phyloP scores from a whole-genome alignment of 352 stramenopile species.

The Pythium vanterpoolii region DNA sequence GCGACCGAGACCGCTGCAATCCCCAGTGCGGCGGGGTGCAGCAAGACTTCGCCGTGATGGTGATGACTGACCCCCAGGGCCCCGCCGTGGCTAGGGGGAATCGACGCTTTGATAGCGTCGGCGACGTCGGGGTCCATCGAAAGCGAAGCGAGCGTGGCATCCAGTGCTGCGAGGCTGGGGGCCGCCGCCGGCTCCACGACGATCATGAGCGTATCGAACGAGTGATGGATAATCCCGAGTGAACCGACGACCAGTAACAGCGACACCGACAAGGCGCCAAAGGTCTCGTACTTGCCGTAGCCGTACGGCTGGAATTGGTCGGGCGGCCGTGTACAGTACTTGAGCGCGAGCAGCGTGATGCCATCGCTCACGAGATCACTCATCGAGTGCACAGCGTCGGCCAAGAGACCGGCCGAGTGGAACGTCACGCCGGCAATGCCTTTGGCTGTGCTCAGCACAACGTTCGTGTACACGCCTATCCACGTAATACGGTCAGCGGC shows the following conservation, averaged over 20 bases:
- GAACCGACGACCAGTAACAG: conserved; percentile 62
- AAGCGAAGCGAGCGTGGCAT: conserved; percentile 23
- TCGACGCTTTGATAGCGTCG: conserved; percentile 35
- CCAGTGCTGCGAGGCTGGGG: conserved; percentile 19
- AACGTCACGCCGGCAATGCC: conserved; percentile 65
- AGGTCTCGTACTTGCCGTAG: conserved; percentile 76
- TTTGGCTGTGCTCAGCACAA: conserved; percentile 61
- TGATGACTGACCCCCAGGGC: conserved; percentile 1
- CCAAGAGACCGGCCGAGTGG: conserved; percentile 89
- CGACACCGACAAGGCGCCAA: conserved; percentile 60
- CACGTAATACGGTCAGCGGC: conserved; percentile 67
- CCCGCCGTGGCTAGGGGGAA: conserved; percentile 4
- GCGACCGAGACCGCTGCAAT: conserved; percentile 86
- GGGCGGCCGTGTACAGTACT: conserved; percentile 88
- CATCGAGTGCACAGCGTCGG: conserved; percentile 93
- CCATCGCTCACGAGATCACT: conserved; percentile 94
- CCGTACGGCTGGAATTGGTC: conserved; percentile 87
- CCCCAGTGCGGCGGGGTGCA: conserved; percentile 68
- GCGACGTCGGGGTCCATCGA: conserved; percentile 29
- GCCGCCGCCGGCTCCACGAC: conserved; percentile 32
- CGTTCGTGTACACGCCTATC: conserved; percentile 65
- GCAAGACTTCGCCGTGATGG: conserved; percentile 18
- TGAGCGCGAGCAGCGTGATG: conserved; percentile 91
- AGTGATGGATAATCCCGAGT: conserved; percentile 64
- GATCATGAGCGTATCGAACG: conserved; percentile 56